Conservation (phyloP, 2,329 filamentous ascomycete genomes). For the Pezicula radicicola region DNA sequence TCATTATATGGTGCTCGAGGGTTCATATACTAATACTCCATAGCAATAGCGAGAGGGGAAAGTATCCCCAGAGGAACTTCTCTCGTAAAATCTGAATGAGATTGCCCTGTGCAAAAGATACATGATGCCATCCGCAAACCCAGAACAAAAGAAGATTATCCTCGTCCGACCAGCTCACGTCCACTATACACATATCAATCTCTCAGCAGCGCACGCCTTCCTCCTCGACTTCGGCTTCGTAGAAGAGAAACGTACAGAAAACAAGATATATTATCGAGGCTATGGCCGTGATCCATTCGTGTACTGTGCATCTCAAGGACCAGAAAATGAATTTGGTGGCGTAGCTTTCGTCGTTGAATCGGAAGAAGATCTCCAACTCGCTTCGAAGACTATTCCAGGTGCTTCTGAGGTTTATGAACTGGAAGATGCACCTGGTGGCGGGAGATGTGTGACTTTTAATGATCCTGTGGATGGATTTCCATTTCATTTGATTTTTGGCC, state of each 20-base stretch:
- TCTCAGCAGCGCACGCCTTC: not conserved
- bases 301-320: conserved; percentile 7
- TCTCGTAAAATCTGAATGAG: too few species aligned
- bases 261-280: conserved; percentile 10
- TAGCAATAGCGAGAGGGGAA: too few species aligned
- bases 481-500: conserved; percentile 12
- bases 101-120: not conserved
- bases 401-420: conserved; percentile 44
- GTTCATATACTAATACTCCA: too few species aligned
- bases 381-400: conserved; percentile 31
- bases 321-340: conserved; percentile 5
- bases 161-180: not conserved
- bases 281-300: conserved; percentile 10
- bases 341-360: conserved; percentile 5
- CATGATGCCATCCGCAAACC: not conserved
- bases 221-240: conserved; percentile 29
- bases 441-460: conserved; percentile 46
- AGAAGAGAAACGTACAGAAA: conserved; percentile 13
- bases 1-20: too few species aligned
- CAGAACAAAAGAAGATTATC: not conserved
- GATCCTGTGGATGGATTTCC: conserved; percentile 26
- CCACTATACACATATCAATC: not conserved
- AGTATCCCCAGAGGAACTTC: too few species aligned
- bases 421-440: conserved; percentile 47
- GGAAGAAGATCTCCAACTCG: conserved; percentile 9